These are phyloP conservation scores for Hymenoscyphus scutula DNA, from an alignment of 2,329 filamentous ascomycete species.

Conservation along the genomic window DNA sequence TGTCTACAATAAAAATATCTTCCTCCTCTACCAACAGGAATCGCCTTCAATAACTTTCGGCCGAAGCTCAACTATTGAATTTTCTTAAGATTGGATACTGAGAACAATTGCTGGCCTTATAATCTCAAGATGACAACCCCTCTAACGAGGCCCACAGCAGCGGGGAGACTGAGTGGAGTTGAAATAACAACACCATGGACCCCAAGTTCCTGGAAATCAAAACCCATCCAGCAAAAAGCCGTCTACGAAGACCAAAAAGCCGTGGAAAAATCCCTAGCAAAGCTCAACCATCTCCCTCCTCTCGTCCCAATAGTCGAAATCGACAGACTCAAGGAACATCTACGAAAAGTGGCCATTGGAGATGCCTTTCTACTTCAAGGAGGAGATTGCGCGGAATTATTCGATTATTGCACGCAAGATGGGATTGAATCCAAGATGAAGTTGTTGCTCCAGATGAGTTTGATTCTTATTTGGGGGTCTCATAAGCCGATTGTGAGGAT, in stretches of 20 bases:
- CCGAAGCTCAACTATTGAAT: background rate
- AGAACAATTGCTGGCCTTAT: background rate
- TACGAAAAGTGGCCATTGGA: constrained; percentile 83
- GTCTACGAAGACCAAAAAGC: constrained; percentile 62
- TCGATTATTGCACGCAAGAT: constrained; percentile 88
- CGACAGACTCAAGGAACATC: constrained; percentile 69
- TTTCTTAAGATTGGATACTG: background rate
- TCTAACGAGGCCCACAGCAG: background rate
- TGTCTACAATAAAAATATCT: background rate
- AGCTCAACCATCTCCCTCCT: constrained; percentile 69
- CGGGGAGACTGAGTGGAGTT: no score
- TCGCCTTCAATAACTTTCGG: background rate
- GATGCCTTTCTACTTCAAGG: constrained; percentile 94
- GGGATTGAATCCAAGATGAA: constrained; percentile 97
- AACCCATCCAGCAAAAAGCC: constrained; percentile 76
- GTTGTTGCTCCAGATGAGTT: constrained; percentile 91
- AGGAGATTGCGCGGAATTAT: constrained; percentile 95
- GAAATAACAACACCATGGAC: constrained; percentile 43
- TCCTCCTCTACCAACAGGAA: background rate
- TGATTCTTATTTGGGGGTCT: constrained; percentile 88
- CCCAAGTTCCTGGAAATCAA: constrained; percentile 69
- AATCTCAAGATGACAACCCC: background rate
- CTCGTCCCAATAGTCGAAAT: constrained; percentile 82
- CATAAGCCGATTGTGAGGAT: constrained; percentile 85
- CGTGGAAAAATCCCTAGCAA: constrained; percentile 57